These are phyloP conservation scores for Ophiostoma tasmaniense DNA, from an alignment of 2,329 filamentous ascomycete genomes.

Conservation along the genomic window DNA sequence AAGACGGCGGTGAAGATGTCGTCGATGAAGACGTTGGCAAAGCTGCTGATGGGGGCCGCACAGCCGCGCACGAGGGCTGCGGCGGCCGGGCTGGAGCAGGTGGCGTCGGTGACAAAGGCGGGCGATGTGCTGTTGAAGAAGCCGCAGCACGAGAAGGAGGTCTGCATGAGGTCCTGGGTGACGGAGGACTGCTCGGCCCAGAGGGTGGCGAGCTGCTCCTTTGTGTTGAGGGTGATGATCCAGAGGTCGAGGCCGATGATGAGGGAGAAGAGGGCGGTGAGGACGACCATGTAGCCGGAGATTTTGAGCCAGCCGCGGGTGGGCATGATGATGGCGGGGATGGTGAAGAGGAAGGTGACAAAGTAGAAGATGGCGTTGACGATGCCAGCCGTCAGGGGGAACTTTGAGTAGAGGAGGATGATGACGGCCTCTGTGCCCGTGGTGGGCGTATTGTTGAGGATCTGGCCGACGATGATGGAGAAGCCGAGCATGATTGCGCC, in stretches of 20 bases:
- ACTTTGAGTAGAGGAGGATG: slow-evolving; percentile 44
- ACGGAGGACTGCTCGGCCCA: slow-evolving; percentile 50
- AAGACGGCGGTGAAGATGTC: slow-evolving; percentile 72
- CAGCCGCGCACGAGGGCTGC: slow-evolving; percentile 65
- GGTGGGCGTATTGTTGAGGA: slow-evolving; percentile 34
- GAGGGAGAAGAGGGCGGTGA: slow-evolving; percentile 56
- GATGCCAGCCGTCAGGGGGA: slow-evolving; percentile 56
- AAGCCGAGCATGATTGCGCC: slow-evolving; percentile 49
- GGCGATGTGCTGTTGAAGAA: slow-evolving; percentile 65
- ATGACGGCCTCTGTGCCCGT: slow-evolving; percentile 42
- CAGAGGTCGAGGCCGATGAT: slow-evolving; percentile 59
- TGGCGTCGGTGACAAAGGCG: slow-evolving; percentile 59
- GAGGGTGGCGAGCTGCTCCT: slow-evolving; percentile 50
- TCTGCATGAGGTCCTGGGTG: slow-evolving; percentile 62
- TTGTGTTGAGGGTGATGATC: slow-evolving; percentile 63
- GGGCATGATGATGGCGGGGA: slow-evolving; percentile 63
- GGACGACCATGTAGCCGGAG: slow-evolving; percentile 55
- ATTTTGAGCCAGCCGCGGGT: slow-evolving; percentile 62
- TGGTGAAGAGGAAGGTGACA: slow-evolving; percentile 56
- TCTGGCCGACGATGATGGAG: slow-evolving; percentile 43
- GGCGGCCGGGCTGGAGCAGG: slow-evolving; percentile 60
- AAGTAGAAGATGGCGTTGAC: slow-evolving; percentile 66
- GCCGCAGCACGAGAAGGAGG: slow-evolving; percentile 69
- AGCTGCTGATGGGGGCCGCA: slow-evolving; percentile 56
- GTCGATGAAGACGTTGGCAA: slow-evolving; percentile 64